Percentiles rank a stretch among this genome's conserved stretches.
Conservation (phyloP, 176 grass and related monocot species). For the Triticum dicoccoides region DNA sequence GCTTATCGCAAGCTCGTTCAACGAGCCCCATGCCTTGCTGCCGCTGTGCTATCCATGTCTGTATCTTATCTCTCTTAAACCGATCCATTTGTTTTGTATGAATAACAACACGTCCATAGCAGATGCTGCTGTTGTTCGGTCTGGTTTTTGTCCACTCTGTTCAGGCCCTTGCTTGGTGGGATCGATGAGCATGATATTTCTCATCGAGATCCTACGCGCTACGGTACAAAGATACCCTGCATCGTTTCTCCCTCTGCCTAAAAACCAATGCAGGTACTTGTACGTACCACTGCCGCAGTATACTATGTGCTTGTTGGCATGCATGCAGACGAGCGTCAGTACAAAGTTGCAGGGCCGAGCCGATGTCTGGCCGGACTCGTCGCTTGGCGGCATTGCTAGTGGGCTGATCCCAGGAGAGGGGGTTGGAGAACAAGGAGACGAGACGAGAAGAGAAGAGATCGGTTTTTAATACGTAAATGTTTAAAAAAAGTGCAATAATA, state of each 20-base stretch:
- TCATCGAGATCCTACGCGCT: conserved; percentile 22
- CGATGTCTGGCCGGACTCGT: conserved; percentile 7
- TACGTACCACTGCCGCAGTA: not conserved
- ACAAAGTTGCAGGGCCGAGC: conserved; percentile 1
- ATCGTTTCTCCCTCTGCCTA: not conserved
- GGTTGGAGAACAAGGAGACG: not conserved
- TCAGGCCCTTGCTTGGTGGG: conserved; percentile 16
- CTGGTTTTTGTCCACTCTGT: not conserved
- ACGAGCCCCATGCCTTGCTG: conserved; percentile 39
- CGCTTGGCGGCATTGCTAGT: conserved; percentile 18
- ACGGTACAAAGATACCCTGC: conserved; percentile 13
- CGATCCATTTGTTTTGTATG: not conserved
- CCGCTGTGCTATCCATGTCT: not conserved
- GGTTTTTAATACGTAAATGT: not conserved
- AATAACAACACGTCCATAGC: not conserved
- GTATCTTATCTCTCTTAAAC: not conserved
- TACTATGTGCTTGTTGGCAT: not conserved
- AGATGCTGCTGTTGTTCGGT: not conserved
- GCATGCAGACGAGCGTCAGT: conserved; percentile 24
- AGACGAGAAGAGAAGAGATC: not conserved
- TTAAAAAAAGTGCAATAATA: not conserved
- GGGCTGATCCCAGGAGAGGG: not conserved
- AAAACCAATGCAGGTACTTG: not conserved
- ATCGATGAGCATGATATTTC: conserved; percentile 11
- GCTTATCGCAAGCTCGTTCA: conserved; percentile 2